Evolutionary conservation across 2,329 filamentous ascomycete genomes (phyloP), one percentile per base, ranked within the genome.

Genomic region (Colletotrichum falcatum): DNA sequence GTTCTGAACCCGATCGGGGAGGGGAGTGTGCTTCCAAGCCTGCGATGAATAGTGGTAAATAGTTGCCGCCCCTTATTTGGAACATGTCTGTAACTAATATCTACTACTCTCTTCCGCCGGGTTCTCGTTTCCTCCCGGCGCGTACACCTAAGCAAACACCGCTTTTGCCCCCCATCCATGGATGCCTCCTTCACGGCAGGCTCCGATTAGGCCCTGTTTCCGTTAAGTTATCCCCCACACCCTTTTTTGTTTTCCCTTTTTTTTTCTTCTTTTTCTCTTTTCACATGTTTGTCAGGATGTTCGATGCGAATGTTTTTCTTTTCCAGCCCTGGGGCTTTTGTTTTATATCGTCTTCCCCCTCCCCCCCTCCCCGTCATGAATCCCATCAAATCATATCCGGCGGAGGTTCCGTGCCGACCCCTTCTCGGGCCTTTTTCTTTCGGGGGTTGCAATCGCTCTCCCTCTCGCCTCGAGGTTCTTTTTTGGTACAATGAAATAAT

Each of bases 401-500:
- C 56, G 61, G 39, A 37, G 56, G 49, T 23, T 35, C 46, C 65
- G 51, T 62, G 44, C 44, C 44, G 20, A 11, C 54, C 54, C 65
- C 39, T 44, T n/a, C 7, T n/a, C n/a, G n/a, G n/a, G n/a, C n/a
- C n/a, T n/a, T n/a, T n/a, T n/a, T n/a, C n/a, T n/a, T n/a, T n/a
- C n/a, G n/a, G 42, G 42, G 20, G 42, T 44, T n/a, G 18, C 4
- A 20, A 46, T 9, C 42, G 26, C 20, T 20, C 35, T 49, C 51
- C 28, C 61, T 33, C 65, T 39, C 65, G 55, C 65, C 66, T 58
- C 30, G 6, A 53, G 30, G 49, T 44, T 55, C 35, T 18, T 66
- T 66, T 66, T 61, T 37, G 44, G 44, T 70, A 61, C 59, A 62
- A 68, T 46, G 63, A 68, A 60, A 64, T 60, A 65, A 61, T 48